phyloP scores from a whole-genome alignment of 2,329 filamentous ascomycete species.

The Fusarium proliferatum region DNA sequence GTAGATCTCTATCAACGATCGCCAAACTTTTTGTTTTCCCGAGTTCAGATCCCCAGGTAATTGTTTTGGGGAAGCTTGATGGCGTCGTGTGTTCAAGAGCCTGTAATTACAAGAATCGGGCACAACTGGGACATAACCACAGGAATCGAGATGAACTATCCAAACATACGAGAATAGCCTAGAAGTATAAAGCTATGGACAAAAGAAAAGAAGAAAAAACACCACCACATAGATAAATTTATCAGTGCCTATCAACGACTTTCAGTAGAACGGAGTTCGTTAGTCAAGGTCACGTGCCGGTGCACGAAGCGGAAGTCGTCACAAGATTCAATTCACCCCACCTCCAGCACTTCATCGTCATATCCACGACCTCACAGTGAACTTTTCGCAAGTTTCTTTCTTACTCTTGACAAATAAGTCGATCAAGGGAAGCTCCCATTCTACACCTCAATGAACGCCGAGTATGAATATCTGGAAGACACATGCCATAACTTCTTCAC shows the following conservation, averaged over 20 bases:
- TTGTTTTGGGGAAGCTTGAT: not conserved
- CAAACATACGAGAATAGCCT: not conserved
- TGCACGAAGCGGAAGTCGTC: constrained; percentile 11
- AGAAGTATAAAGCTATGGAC: not conserved
- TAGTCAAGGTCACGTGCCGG: constrained; percentile 19
- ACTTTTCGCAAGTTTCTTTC: not conserved
- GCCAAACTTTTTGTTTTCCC: not conserved
- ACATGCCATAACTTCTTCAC: not conserved
- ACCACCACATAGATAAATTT: not conserved
- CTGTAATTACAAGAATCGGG: not conserved
- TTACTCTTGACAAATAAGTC: not conserved
- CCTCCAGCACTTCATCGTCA: not conserved
- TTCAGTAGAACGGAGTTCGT: not conserved
- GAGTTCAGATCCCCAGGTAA: not conserved
- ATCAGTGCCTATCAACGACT: not conserved
- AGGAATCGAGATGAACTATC: not conserved
- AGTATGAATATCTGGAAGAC: not conserved
- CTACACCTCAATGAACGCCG: too few species aligned
- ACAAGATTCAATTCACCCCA: constrained; percentile 10
- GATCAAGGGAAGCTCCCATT: not conserved
- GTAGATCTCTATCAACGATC: not conserved
- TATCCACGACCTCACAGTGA: not conserved
- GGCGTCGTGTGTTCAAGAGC: not conserved
- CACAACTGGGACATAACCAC: not conserved
- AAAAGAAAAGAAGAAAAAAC: not conserved